Evolutionary conservation across 805 yeast species (phyloP), one percentile per base, ranked within the genome.

Genomic region (Barnettozyma sucrosica): DNA sequence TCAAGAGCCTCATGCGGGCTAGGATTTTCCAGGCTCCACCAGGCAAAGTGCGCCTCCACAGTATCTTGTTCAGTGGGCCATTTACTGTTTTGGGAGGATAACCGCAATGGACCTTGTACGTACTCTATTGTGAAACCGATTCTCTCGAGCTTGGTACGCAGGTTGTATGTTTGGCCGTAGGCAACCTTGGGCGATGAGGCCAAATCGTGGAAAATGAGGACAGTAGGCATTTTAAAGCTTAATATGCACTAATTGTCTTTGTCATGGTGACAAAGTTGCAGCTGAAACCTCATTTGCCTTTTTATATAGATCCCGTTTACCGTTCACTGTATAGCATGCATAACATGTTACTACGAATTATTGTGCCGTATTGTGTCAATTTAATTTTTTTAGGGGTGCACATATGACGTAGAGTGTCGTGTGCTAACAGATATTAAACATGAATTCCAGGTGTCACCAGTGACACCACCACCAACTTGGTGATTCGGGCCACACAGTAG

Each of bases 1-100:
- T 44, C 37, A 14, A 6, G 16, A 4, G 48, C 41, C 10, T 13
- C 26, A 2, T 28, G 19, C 3, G 41, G 7, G 10, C 18, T 20
- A 6, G 48, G 24, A 7, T 16, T 24, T 23, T 48, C 41, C 2
- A 39, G 23, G 20, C 41, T 32, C 51, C 51, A 48, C 51, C 51
- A 48, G 11, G 43, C 37, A 18, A 28, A 28, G 16, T 13, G 32
- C n/a, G n/a, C 7, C 16, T 28, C 7, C 16, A 28, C 32, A 9
- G 32, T 28, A 7, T 28, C 32, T 11, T 28, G 16, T 4, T 28
- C 32, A 4, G 7, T 13, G 5, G 32, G 32, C 32, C 32, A 28
- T 4, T 3, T 6, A 4, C 16, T 28, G n/a, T 16, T 16, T 11
- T 11, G 5, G 3, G n/a, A 13, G 32, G 16, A 3, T 28, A 24